These are phyloP conservation scores for Aegilops speltoides DNA, from an alignment of 176 grass and related monocot genomes.

Conservation along the genomic window DNA sequence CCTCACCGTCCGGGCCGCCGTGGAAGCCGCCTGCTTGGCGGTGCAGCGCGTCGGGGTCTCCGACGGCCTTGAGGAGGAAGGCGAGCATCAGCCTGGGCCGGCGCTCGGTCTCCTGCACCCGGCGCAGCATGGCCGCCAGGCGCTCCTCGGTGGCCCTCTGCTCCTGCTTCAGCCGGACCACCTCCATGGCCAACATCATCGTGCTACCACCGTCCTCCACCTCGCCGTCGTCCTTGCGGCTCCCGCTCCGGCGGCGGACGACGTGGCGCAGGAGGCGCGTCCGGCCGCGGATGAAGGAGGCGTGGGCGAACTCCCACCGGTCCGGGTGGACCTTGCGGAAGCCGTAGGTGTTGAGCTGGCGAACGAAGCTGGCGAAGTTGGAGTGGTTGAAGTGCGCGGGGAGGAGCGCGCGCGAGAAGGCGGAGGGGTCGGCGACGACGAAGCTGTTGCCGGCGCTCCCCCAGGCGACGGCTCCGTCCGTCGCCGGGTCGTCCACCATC, in stretches of 20 bases:
- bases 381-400: slow-evolving; percentile 77
- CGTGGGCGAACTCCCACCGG: slow-evolving; percentile 80
- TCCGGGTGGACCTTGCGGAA: slow-evolving; percentile 79
- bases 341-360: slow-evolving; percentile 92
- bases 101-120: slow-evolving; percentile 69
- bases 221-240: background rate
- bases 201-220: slow-evolving; percentile 12
- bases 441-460: slow-evolving; percentile 76
- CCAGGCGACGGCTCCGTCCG: slow-evolving; percentile 67
- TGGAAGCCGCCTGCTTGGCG: background rate
- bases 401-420: slow-evolving; percentile 71
- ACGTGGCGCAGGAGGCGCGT: slow-evolving; percentile 64
- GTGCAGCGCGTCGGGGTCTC: slow-evolving; percentile 57
- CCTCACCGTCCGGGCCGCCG: background rate
- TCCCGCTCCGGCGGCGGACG: slow-evolving; percentile 44
- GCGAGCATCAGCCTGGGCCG: slow-evolving; percentile 80
- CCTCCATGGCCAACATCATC: slow-evolving; percentile 48
- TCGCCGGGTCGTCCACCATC: slow-evolving; percentile 77
- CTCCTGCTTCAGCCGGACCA: slow-evolving; percentile 53
- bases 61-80: slow-evolving; percentile 66
- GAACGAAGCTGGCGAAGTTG: slow-evolving; percentile 92
- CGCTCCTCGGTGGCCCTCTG: slow-evolving; percentile 61
- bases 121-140: slow-evolving; percentile 57
- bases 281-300: slow-evolving; percentile 62
- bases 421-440: slow-evolving; percentile 67